Conservation (phyloP, 176 grass and related monocot species). For the Lolium perenne region DNA sequence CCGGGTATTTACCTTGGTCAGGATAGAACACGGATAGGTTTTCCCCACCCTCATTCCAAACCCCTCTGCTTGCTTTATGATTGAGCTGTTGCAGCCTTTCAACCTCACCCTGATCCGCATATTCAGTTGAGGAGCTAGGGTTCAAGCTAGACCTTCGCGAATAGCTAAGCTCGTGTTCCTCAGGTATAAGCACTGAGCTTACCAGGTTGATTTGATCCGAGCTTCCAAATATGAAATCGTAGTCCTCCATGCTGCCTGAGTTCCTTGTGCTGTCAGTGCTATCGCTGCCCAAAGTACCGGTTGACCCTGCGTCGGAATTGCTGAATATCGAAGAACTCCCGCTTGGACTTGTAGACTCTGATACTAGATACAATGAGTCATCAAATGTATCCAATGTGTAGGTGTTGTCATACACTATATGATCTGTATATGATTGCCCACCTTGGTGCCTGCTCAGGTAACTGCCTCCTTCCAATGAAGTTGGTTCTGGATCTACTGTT, state of each 20-base stretch:
- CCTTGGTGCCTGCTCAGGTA: conserved; percentile 40
- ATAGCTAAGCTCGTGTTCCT: conserved; percentile 44
- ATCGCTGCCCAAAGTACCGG: conserved; percentile 46
- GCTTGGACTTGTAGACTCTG: conserved; percentile 40
- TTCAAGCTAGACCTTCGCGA: conserved; percentile 46
- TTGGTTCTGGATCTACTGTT: conserved; percentile 17
- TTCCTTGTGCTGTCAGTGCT: conserved; percentile 67
- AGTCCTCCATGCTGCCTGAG: conserved; percentile 60
- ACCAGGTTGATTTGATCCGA: conserved; percentile 44
- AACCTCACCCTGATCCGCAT: conserved; percentile 20
- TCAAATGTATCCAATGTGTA: conserved; percentile 22
- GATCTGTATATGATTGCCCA: conserved; percentile 30
- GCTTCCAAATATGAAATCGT: conserved; percentile 50
- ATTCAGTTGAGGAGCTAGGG: conserved; percentile 48
- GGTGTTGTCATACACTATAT: not conserved
- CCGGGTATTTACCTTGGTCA: conserved; percentile 53
- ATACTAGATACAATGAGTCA: not conserved
- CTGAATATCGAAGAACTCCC: conserved; percentile 76
- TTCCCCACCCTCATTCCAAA: not conserved
- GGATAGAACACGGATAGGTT: conserved; percentile 47
- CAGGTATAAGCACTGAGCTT: conserved; percentile 18
- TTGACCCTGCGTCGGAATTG: conserved; percentile 68
- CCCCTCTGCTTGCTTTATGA: conserved; percentile 12
- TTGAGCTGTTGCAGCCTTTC: conserved; percentile 4
- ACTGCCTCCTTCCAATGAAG: conserved; percentile 15